Evolutionary conservation across 2,329 filamentous ascomycete species (phyloP).

Genomic region (Cladosporium sp.): DNA sequence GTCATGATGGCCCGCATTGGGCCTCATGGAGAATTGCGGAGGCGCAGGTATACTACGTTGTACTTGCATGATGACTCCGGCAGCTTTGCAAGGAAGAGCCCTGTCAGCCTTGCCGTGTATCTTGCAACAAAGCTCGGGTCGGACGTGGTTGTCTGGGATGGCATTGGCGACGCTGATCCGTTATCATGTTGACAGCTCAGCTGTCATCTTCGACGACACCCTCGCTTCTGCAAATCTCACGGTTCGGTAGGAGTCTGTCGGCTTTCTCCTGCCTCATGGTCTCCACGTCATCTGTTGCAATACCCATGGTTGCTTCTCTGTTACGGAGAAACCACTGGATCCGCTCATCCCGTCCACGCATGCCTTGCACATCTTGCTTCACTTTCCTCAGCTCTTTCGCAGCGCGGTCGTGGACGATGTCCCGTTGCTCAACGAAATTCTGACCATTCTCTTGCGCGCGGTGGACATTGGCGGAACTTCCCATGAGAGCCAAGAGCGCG

Average conservation of each 20-base stretch:
- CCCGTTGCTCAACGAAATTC: conserved; percentile 62
- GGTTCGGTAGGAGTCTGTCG: conserved; percentile 41
- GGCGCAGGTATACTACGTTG: not conserved
- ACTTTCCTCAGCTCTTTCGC: conserved; percentile 59
- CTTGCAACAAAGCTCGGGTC: not conserved
- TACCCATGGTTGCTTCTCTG: conserved; percentile 56
- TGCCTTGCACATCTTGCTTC: conserved; percentile 47
- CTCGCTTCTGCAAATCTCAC: conserved; percentile 45
- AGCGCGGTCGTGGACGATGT: conserved; percentile 62
- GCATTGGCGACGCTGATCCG: not conserved
- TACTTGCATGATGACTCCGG: conserved; percentile 9
- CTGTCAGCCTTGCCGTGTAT: not conserved
- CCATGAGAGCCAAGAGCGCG: conserved; percentile 63
- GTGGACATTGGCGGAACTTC: conserved; percentile 67
- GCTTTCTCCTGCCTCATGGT: conserved; percentile 43
- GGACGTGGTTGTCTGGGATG: not conserved
- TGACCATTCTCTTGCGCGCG: conserved; percentile 61
- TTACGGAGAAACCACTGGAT: conserved; percentile 75
- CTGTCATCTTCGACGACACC: conserved; percentile 23
- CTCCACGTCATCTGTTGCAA: conserved; percentile 34
- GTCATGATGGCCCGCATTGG: not conserved
- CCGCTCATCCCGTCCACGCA: conserved; percentile 48
- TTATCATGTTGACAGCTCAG: not conserved
- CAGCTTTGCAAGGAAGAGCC: not conserved
- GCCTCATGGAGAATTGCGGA: not conserved